phyloP scores from a whole-genome alignment of 192 early-diverging fungal species.

The Coemansia sp. region DNA sequence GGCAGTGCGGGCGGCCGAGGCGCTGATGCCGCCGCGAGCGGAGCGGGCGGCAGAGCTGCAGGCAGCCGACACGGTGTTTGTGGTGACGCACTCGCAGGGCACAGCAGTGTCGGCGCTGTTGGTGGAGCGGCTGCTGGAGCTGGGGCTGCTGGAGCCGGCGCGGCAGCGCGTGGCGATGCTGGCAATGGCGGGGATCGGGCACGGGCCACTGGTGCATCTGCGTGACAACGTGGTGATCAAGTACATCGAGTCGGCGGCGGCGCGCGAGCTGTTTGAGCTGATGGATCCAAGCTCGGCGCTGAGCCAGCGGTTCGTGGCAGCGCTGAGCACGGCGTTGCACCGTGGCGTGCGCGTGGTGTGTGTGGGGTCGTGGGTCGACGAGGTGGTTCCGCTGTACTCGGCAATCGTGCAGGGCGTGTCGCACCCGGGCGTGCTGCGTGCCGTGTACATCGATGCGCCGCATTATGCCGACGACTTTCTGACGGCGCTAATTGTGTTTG shows the following conservation, averaged over 20 bases:
- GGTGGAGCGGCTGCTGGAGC: conserved; percentile 66
- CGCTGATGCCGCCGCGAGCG: conserved; percentile 31
- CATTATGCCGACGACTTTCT: conserved; percentile 84
- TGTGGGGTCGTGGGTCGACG: conserved; percentile 89
- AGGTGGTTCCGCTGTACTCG: conserved; percentile 91
- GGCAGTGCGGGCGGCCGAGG: conserved; percentile 22
- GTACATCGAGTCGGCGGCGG: conserved; percentile 85
- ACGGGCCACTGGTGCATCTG: conserved; percentile 82
- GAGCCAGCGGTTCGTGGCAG: conserved; percentile 65
- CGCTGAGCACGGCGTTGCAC: conserved; percentile 63
- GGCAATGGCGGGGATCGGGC: conserved; percentile 90
- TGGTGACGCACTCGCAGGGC: conserved; percentile 93
- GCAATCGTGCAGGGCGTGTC: conserved; percentile 61
- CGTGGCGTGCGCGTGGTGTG: conserved; percentile 69
- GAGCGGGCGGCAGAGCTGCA: conserved; percentile 23
- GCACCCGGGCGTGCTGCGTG: conserved; percentile 83
- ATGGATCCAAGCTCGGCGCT: conserved; percentile 73
- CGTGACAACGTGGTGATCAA: conserved; percentile 80
- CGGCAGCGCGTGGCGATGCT: conserved; percentile 74
- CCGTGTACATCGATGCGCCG: conserved; percentile 82
- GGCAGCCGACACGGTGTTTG: conserved; percentile 70
- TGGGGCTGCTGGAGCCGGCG: conserved; percentile 58
- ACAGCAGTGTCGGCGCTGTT: conserved; percentile 83
- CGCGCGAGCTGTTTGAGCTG: conserved; percentile 91
- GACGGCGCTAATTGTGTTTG: conserved; percentile 81